Conservation (phyloP, 805 yeast species). For the Metschnikowia hibisci region DNA sequence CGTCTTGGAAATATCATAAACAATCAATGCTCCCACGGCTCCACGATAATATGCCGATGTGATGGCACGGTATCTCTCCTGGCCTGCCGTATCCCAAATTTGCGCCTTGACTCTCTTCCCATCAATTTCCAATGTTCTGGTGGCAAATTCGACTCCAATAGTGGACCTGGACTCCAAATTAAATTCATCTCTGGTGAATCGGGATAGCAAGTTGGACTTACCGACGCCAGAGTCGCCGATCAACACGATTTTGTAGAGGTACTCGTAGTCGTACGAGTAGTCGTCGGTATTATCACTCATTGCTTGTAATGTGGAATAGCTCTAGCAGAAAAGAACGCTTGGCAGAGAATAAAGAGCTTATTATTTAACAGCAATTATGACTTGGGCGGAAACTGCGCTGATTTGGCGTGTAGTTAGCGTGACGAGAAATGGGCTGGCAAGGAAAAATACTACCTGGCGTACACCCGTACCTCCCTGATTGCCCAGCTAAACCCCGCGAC, state of each 20-base stretch:
- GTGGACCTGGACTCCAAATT: constrained; percentile 91
- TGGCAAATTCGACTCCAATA: constrained; percentile 97
- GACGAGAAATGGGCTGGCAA: background rate
- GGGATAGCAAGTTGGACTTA: constrained; percentile 85
- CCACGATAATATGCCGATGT: constrained; percentile 97
- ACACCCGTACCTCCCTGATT: constrained; percentile 1
- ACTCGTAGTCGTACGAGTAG: constrained; percentile 72
- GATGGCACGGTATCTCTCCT: constrained; percentile 96
- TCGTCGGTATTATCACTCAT: constrained; percentile 40
- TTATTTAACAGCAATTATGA: no score
- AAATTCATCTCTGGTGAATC: constrained; percentile 95
- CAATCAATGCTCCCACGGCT: constrained; percentile 95
- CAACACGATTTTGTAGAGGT: constrained; percentile 85
- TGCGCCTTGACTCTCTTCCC: constrained; percentile 84
- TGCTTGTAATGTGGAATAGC: background rate
- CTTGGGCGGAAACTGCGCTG: background rate
- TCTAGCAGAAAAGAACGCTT: no score
- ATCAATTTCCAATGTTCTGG: constrained; percentile 85
- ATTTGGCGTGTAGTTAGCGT: background rate
- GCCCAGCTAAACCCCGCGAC: no score
- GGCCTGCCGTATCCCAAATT: constrained; percentile 99
- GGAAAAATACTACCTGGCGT: background rate
- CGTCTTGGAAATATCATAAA: constrained; percentile 90
- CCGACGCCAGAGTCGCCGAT: constrained; percentile 98
- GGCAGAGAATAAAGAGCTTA: no score